Conservation (phyloP, 2,329 filamentous ascomycete species). For the Leptodontidium sp. region DNA sequence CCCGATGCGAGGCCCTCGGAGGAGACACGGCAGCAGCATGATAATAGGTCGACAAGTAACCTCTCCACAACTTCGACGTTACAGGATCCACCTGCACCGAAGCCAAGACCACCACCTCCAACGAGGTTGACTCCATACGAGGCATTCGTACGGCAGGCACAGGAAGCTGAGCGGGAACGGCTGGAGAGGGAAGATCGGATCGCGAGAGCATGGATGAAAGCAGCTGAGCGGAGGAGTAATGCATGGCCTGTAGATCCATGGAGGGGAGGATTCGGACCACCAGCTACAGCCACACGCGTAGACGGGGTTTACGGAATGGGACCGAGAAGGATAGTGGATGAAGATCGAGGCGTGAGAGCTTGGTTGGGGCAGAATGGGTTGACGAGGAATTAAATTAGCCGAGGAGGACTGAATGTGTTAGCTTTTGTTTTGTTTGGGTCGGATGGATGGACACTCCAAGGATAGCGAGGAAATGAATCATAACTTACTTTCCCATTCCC, state of each 20-base stretch:
- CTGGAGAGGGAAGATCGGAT: conserved; percentile 23
- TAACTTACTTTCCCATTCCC: conserved; percentile 74
- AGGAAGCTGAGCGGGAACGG: conserved; percentile 15
- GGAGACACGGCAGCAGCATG: not conserved
- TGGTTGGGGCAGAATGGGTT: conserved; percentile 30
- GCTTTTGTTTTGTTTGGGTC: conserved; percentile 11
- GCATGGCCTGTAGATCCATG: conserved; percentile 33
- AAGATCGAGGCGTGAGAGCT: conserved; percentile 24
- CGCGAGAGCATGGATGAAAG: conserved; percentile 29
- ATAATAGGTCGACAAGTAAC: conserved; percentile 21
- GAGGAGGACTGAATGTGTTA: conserved; percentile 35
- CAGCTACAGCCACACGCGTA: not conserved
- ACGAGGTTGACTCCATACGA: conserved; percentile 25
- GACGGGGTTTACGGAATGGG: not conserved
- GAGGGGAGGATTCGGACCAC: conserved; percentile 37
- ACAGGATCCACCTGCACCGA: not conserved
- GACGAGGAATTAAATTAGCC: conserved; percentile 26
- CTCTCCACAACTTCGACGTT: conserved; percentile 31
- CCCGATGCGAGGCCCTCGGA: not conserved
- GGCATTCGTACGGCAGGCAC: conserved; percentile 25
- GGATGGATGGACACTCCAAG: not conserved
- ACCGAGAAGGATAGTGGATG: not conserved
- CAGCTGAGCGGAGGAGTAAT: conserved; percentile 22
- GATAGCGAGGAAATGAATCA: not conserved
- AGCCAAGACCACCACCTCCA: not conserved